Conservation (phyloP, 805 yeast species). For the Metschnikowia proteae region DNA sequence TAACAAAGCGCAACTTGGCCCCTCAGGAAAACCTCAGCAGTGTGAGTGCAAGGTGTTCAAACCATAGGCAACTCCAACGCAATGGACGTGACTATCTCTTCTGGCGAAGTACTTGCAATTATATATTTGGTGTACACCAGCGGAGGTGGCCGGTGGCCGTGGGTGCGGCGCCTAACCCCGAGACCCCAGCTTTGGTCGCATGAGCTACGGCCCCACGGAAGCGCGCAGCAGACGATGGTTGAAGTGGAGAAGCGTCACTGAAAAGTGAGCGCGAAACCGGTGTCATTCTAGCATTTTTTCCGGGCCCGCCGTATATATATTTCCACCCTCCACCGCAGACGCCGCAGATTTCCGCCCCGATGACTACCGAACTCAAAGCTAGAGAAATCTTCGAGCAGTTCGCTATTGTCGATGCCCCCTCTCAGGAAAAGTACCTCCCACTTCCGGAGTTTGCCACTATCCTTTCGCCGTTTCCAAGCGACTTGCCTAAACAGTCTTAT, state of each 20-base stretch:
- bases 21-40: too few species aligned
- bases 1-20: too few species aligned
- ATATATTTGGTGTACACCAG: not conserved
- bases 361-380: slow-evolving; percentile 20
- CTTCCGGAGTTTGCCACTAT: slow-evolving; percentile 36
- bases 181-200: slow-evolving; percentile 5
- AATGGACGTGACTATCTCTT: too few species aligned
- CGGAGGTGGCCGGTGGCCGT: not conserved
- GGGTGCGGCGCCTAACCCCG: slow-evolving; percentile 5
- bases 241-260: slow-evolving; percentile 4
- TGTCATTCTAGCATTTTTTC: slow-evolving; percentile 5
- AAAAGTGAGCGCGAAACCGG: slow-evolving; percentile 6
- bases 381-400: slow-evolving; percentile 38
- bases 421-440: slow-evolving; percentile 25
- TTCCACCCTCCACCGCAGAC: not conserved
- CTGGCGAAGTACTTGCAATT: too few species aligned
- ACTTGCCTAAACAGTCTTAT: slow-evolving; percentile 35
- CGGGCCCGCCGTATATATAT: slow-evolving; percentile 3
- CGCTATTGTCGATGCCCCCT: slow-evolving; percentile 24
- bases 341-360: slow-evolving; percentile 5
- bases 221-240: slow-evolving; percentile 2
- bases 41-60: too few species aligned
- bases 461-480: slow-evolving; percentile 40
- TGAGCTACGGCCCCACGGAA: slow-evolving; percentile 7
- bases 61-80: too few species aligned